These are phyloP conservation scores for Acacia confusa DNA, from an alignment of 306 rosid species.

Conservation along the genomic window DNA sequence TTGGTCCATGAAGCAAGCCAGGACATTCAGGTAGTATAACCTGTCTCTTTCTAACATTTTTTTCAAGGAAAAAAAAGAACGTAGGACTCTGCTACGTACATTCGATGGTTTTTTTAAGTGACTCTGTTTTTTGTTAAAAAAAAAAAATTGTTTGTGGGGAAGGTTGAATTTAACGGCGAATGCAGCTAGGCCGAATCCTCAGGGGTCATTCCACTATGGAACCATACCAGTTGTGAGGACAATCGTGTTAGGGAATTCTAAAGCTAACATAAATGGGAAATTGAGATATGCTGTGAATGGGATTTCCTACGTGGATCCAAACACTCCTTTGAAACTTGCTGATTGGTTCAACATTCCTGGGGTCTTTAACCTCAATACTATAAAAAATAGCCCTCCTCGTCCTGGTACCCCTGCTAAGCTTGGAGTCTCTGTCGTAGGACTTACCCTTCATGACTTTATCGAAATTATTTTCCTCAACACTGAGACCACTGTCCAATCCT, in stretches of 20 bases:
- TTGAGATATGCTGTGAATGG: slow-evolving; percentile 62
- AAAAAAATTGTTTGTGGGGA: neutral
- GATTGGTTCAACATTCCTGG: slow-evolving; percentile 70
- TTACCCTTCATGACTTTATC: slow-evolving; percentile 60
- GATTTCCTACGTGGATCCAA: slow-evolving; percentile 60
- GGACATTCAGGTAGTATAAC: slow-evolving; percentile 61
- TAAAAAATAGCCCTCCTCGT: slow-evolving; percentile 51
- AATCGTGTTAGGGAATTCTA: slow-evolving; percentile 50
- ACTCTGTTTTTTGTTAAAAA: neutral
- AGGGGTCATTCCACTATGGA: slow-evolving; percentile 89
- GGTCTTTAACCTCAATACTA: slow-evolving; percentile 51
- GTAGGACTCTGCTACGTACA: neutral
- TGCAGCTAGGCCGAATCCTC: slow-evolving; percentile 95
- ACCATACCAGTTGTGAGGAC: slow-evolving; percentile 53
- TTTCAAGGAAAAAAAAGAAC: neutral
- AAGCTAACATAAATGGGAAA: slow-evolving; percentile 39
- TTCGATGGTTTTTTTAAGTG: neutral
- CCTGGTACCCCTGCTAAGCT: slow-evolving; percentile 35
- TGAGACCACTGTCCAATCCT: slow-evolving; percentile 53
- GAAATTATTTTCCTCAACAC: slow-evolving; percentile 77
- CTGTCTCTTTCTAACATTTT: neutral
- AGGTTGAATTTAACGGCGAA: slow-evolving; percentile 89
- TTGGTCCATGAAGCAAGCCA: slow-evolving; percentile 81
- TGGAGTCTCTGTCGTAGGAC: slow-evolving; percentile 55
- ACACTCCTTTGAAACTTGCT: slow-evolving; percentile 80